These are phyloP conservation scores for Candida multigemmis DNA, from an alignment of 805 yeast species.

Conservation along the genomic window DNA sequence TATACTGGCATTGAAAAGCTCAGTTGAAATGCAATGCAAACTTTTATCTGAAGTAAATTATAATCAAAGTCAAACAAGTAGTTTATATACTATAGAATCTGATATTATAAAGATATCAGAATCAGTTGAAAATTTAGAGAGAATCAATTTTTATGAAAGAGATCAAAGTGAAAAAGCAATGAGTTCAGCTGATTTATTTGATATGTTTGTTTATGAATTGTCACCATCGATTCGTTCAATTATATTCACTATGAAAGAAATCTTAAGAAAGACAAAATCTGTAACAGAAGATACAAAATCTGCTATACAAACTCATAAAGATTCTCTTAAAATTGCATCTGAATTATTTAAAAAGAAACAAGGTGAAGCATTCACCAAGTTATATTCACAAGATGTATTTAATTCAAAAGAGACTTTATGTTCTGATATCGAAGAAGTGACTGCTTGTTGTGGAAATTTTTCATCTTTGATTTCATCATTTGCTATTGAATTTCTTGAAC, in stretches of 20 bases:
- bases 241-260: conserved; percentile 52
- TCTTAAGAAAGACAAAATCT: conserved; percentile 53
- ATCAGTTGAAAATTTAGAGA: conserved; percentile 19
- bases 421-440: conserved; percentile 69
- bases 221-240: conserved; percentile 70
- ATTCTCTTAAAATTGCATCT: conserved; percentile 42
- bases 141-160: conserved; percentile 11
- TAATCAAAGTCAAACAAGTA: conserved; percentile 8
- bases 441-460: conserved; percentile 79
- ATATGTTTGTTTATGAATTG: conserved; percentile 54
- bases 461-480: conserved; percentile 55
- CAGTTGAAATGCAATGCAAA: conserved; percentile 60
- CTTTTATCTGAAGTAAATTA: conserved; percentile 27
- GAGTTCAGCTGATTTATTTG: conserved; percentile 43
- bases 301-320: conserved; percentile 32
- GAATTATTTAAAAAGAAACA: conserved; percentile 51
- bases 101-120: conserved; percentile 11
- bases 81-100: conserved; percentile 14
- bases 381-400: conserved; percentile 51
- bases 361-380: conserved; percentile 41
- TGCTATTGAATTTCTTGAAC: conserved; percentile 43
- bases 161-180: conserved; percentile 13
- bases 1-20: conserved; percentile 58
- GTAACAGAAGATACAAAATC: conserved; percentile 17
- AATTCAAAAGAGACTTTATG: conserved; percentile 22